Base-by-base conservation (phyloP, 208 protist genomes). In the Wallacemonas sp. region DNA sequence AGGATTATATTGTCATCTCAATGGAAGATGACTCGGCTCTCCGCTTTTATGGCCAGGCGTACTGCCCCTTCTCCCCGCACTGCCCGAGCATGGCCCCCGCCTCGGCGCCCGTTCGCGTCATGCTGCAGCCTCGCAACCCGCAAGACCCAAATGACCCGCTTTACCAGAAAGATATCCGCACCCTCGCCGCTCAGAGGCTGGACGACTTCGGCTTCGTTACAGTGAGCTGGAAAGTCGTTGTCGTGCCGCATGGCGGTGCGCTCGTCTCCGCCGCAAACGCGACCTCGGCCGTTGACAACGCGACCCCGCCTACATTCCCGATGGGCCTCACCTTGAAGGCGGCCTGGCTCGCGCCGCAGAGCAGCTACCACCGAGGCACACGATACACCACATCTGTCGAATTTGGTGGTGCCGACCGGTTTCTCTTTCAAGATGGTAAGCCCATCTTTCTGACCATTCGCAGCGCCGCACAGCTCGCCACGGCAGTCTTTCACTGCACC, bases 191-290 rank as follows among this genome's bases (percentile, higher is more conserved):
- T 41, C 69, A 78, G 47, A 65, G 72, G 26, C 69, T 89, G 17
- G 90, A 93, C 62, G 86, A 93, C 68, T 96, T 93, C 71, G 90
- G 90, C 27, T 94, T 83, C 64, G 70, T 94, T 9, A 80, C 66
- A 6, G 54, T 96, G 14, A 87, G 79, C 54, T 96, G 90, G 86
- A 44, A 77, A 9, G 85, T 93, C 0, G 53, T 60, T 1, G 62
- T 91, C 39, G 46, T 88, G 15, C 90, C 86, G 12, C 78, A 84
- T 44, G 90, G 90, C 19, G 90, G 90, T 2, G 85, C 75, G 14
- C 69, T 80, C n/a, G 62, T 80, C 17, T 44, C 75, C 2, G 41
- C 39, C 17, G 39, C 45, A 11, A 27, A 27, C 22, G 26, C 3
- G 12, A 31, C 44, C 9, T 12, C 27, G 22, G 19, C 28, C 11